Percentiles rank a stretch among this genome's conserved stretches.
Conservation (phyloP, 495 filamentous ascomycete species). For the Peziza echinospora region DNA sequence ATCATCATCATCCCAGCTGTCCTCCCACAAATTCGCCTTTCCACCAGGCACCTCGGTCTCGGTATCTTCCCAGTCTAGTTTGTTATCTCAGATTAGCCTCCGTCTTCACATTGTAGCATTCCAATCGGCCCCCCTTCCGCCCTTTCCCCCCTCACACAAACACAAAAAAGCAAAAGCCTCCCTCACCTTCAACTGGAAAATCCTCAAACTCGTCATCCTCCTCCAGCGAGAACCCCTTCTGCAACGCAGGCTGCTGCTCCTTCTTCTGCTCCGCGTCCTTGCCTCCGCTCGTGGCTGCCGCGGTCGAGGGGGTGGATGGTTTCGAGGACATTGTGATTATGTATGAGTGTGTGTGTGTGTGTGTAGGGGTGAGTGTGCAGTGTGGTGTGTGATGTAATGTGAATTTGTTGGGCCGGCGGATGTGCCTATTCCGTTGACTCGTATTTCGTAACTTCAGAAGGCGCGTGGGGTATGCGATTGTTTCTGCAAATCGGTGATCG, state of each 20-base stretch:
- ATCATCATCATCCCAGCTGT: slow-evolving; percentile 99
- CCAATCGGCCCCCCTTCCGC: background rate
- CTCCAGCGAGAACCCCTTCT: slow-evolving; percentile 43
- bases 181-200: slow-evolving; percentile 79
- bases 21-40: slow-evolving; percentile 68
- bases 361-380: too few species aligned
- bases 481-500: too few species aligned
- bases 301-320: background rate
- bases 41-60: slow-evolving; percentile 4
- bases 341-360: too few species aligned
- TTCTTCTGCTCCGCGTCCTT: background rate
- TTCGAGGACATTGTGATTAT: background rate
- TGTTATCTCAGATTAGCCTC: background rate
- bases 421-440: too few species aligned
- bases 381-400: too few species aligned
- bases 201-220: slow-evolving; percentile 99
- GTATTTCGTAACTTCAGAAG: too few species aligned
- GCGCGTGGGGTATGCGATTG: too few species aligned
- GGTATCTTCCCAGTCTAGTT: slow-evolving; percentile 16
- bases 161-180: background rate
- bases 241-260: background rate
- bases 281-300: too few species aligned
- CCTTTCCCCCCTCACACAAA: background rate
- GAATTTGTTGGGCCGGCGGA: too few species aligned
- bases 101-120: background rate